These are phyloP conservation scores for Helianthus annuus DNA, from an alignment of 129 eudicot genomes.

Conservation along the genomic window DNA sequence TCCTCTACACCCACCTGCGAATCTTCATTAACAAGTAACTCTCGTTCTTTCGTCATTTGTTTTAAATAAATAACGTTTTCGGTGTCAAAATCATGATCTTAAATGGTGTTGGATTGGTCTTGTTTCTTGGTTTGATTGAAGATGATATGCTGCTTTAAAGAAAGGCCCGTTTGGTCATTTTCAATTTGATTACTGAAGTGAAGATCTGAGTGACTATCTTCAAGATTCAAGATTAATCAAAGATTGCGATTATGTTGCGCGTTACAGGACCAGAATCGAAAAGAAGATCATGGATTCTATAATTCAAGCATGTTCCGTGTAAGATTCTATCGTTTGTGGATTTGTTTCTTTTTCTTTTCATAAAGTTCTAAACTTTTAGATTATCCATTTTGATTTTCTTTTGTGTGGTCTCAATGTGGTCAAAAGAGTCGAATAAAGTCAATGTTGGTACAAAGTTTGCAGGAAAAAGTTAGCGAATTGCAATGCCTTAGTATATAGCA, in stretches of 20 bases:
- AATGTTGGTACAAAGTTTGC: slow-evolving; percentile 2
- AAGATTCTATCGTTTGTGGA: not conserved
- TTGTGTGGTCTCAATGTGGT: slow-evolving; percentile 11
- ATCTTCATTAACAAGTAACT: slow-evolving; percentile 28
- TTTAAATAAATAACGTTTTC: not conserved
- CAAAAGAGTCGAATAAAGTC: slow-evolving; percentile 7
- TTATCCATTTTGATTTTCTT: not conserved
- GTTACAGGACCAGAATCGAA: slow-evolving; percentile 6
- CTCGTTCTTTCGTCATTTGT: slow-evolving; percentile 16
- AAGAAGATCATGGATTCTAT: not conserved
- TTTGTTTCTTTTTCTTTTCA: slow-evolving; percentile 5
- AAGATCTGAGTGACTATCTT: not conserved
- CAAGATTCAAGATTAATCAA: not conserved
- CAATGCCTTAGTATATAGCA: not conserved
- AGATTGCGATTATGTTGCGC: not conserved
- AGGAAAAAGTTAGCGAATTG: not conserved
- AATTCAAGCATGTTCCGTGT: not conserved
- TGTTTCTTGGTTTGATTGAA: not conserved
- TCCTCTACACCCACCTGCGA: slow-evolving; percentile 48
- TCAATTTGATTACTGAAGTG: too few species aligned
- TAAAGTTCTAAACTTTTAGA: not conserved
- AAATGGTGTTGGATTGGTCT: slow-evolving; percentile 20
- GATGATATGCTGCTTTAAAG: not conserved
- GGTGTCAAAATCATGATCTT: slow-evolving; percentile 1
- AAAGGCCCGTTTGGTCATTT: not conserved